These are phyloP conservation scores for Syzygium grande DNA, from an alignment of 345 rosid species.

Conservation along the genomic window DNA sequence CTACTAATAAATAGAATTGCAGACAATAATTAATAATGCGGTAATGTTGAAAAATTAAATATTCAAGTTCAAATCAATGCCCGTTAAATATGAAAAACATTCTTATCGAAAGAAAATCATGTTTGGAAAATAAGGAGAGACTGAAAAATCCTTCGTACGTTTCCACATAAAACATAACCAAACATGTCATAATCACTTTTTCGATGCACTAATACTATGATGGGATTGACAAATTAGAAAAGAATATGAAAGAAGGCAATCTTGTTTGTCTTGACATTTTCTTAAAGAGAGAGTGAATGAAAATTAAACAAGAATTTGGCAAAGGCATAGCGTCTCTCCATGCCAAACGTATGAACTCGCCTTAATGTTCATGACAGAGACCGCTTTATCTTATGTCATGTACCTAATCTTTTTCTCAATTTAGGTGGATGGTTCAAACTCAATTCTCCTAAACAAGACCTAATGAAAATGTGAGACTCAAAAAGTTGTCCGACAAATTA, in stretches of 20 bases:
- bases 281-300: background rate
- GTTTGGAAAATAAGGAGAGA: background rate
- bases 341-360: background rate
- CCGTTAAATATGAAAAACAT: background rate
- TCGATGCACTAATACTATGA: rapidly evolving
- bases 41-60: background rate
- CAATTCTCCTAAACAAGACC: background rate
- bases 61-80: background rate
- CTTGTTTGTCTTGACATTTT: background rate
- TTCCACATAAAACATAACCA: background rate
- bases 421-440: background rate
- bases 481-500: background rate
- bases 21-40: no score
- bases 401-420: background rate
- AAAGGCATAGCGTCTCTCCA: background rate
- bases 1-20: background rate
- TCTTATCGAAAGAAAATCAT: background rate
- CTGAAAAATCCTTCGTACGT: background rate
- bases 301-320: background rate
- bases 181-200: background rate
- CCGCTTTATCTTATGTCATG: background rate
- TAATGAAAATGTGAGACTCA: background rate
- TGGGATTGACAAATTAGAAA: background rate
- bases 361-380: background rate
- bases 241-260: background rate